Evolutionary conservation across 2,329 filamentous ascomycete species (phyloP).

Genomic region (Colletotrichum tanaceti): DNA sequence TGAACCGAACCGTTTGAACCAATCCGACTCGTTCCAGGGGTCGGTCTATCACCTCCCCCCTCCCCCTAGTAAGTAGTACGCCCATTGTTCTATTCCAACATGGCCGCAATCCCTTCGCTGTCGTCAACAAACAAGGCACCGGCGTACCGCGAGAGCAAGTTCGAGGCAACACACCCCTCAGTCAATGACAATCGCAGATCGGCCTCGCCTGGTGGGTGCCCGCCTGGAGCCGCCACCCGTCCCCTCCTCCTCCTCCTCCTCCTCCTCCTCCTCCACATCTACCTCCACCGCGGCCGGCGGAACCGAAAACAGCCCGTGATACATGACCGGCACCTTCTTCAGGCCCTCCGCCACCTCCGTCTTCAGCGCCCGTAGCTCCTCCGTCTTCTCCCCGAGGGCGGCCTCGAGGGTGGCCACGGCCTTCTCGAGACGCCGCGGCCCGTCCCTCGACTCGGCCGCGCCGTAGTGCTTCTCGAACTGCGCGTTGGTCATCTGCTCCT

Average conservation of each 20-base stretch:
- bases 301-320: not conserved
- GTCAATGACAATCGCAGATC: not conserved
- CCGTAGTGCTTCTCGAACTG: slow-evolving; percentile 37
- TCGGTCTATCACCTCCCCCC: not conserved
- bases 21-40: not conserved
- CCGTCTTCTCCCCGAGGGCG: slow-evolving; percentile 10
- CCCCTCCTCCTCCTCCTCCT: no score
- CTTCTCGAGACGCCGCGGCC: slow-evolving; percentile 19
- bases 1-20: not conserved
- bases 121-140: not conserved
- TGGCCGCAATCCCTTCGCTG: slow-evolving; percentile 21
- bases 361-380: not conserved
- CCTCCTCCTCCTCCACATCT: no score
- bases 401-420: slow-evolving; percentile 6
- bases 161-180: not conserved
- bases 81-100: slow-evolving; percentile 12
- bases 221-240: not conserved
- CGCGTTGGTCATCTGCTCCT: slow-evolving; percentile 17
- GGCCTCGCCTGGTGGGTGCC: not conserved
- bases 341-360: slow-evolving; percentile 4
- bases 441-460: not conserved
- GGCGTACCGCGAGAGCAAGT: no score
- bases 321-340: not conserved
- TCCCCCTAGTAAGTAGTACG: no score
- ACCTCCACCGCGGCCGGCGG: not conserved